These are phyloP conservation scores for Stemphylium beticola DNA, from an alignment of 2,329 filamentous ascomycete species.

Conservation along the genomic window DNA sequence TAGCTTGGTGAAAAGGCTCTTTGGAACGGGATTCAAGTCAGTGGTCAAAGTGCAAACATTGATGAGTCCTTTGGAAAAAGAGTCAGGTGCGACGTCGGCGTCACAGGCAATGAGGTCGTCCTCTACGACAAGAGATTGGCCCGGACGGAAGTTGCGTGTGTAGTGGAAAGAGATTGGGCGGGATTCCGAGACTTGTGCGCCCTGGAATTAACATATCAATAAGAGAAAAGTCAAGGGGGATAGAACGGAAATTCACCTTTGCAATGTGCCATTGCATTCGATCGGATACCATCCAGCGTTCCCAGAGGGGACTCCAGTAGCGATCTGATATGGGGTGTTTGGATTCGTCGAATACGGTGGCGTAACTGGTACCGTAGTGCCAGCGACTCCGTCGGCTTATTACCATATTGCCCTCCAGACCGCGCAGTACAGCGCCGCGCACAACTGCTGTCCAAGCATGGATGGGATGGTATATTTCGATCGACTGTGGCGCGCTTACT, in stretches of 20 bases:
- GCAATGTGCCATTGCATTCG: slow-evolving; percentile 87
- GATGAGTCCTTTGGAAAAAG: slow-evolving; percentile 60
- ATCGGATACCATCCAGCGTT: slow-evolving; percentile 82
- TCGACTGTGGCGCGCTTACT: slow-evolving; percentile 60
- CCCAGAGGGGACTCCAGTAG: slow-evolving; percentile 82
- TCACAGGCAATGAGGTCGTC: slow-evolving; percentile 82
- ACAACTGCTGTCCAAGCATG: slow-evolving; percentile 85
- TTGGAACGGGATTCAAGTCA: slow-evolving; percentile 76
- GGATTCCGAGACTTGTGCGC: slow-evolving; percentile 75
- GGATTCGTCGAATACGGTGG: slow-evolving; percentile 77
- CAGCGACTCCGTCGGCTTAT: slow-evolving; percentile 75
- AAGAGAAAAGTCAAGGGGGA: not conserved
- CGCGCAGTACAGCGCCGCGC: slow-evolving; percentile 75
- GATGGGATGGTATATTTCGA: slow-evolving; percentile 82
- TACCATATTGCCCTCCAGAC: slow-evolving; percentile 79
- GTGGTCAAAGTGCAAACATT: slow-evolving; percentile 83
- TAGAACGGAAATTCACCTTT: slow-evolving; percentile 59
- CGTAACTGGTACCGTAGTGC: slow-evolving; percentile 82
- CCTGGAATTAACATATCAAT: slow-evolving; percentile 54
- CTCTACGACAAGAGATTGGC: slow-evolving; percentile 77
- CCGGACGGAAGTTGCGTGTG: slow-evolving; percentile 81
- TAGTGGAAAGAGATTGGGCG: slow-evolving; percentile 83
- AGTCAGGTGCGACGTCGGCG: slow-evolving; percentile 67
- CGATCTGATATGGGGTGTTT: slow-evolving; percentile 75
- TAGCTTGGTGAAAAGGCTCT: slow-evolving; percentile 73